Base-by-base conservation (phyloP, 2,329 filamentous ascomycete species). In the Verticillium dahliae region DNA sequence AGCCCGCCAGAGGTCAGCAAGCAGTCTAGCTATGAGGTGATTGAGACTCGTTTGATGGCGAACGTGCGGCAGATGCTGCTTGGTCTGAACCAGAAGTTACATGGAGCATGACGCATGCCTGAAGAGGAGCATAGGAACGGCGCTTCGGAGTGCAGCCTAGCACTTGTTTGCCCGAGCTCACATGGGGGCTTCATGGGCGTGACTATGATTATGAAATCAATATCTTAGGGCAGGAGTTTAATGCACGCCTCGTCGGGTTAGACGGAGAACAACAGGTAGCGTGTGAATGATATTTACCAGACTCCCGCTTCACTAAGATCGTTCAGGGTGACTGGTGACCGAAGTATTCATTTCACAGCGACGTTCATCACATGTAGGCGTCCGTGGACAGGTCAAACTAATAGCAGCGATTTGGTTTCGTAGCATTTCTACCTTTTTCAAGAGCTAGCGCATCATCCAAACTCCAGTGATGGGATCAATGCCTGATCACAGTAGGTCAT, bases 1-100 rank as follows among this genome's bases (percentile, higher is more conserved):
- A 60, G 61, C 27, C 60, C 64, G 34, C 50, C 64, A 33, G 64
- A 66, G 34, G 56, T 59, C 5, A 73, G 73, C 59, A 71, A 77
- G 58, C 58, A 45, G 31, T 27, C 58, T 15, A 52, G 33, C n/a
- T 45, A 59, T 31, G 76, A 78, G 57, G 73, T 73, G 18, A 69
- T 78, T 27, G 76, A 79, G 68, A 70, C 74, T 64, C 74, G 76
- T 57, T 68, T 79, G 14, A 77, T 79, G 64, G 74, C 74, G 61
- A 76, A 75, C 10, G 72, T 78, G 61, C 70, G 73, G 14, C 72
- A 75, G 62, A 70, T 79, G 9, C 68, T 79, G 22, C 67, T 67
- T 31, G 75, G 75, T 3, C 74, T 79, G 72, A 74, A 77, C 61
- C 74, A 75, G 65, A 76, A 75, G 64, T 63, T 76, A 35, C 62